These are phyloP conservation scores for Ceratobasidium sp. DNA, from an alignment of 1,284 basidiomycete species.

Conservation along the genomic window DNA sequence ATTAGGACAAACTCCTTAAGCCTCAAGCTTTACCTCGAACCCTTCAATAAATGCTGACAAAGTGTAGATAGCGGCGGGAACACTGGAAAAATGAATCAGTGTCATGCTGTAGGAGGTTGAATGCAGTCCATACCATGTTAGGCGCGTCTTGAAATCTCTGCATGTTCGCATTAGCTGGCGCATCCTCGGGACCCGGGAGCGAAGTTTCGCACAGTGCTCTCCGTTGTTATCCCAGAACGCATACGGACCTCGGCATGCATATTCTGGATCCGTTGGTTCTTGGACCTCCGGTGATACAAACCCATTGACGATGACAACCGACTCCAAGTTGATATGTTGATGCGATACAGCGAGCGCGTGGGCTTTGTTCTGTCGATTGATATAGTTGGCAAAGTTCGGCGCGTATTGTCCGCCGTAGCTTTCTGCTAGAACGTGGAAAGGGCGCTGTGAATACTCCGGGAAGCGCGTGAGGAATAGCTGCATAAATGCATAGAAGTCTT, in stretches of 20 bases:
- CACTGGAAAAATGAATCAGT: not conserved
- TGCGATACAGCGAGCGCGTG: not conserved
- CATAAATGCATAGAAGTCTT: conserved; percentile 64
- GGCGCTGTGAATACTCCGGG: conserved; percentile 54
- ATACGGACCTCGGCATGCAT: conserved; percentile 31
- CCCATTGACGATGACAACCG: conserved; percentile 34
- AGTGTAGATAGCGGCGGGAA: conserved; percentile 26
- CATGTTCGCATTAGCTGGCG: conserved; percentile 16
- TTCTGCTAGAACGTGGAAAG: conserved; percentile 73
- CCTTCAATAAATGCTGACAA: conserved; percentile 5
- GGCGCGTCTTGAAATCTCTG: conserved; percentile 26
- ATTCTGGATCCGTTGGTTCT: conserved; percentile 24
- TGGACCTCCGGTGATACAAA: conserved; percentile 2
- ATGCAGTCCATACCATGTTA: conserved; percentile 27
- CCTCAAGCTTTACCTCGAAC: conserved; percentile 18
- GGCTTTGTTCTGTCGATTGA: conserved; percentile 69
- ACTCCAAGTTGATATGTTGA: conserved; percentile 32
- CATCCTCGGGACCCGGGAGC: conserved; percentile 34
- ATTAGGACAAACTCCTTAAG: too few relatives aligned
- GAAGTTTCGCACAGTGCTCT: conserved; percentile 34
- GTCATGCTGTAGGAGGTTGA: not conserved
- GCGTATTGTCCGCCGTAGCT: conserved; percentile 73
- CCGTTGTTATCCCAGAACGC: conserved; percentile 43
- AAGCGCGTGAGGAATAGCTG: conserved; percentile 74
- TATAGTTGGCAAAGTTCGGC: conserved; percentile 68